A percentile compares a stretch with the other conserved stretches of the same genome.
phyloP scores from a whole-genome alignment of 2,329 filamentous ascomycete species.

The Fusarium cyanostomum region DNA sequence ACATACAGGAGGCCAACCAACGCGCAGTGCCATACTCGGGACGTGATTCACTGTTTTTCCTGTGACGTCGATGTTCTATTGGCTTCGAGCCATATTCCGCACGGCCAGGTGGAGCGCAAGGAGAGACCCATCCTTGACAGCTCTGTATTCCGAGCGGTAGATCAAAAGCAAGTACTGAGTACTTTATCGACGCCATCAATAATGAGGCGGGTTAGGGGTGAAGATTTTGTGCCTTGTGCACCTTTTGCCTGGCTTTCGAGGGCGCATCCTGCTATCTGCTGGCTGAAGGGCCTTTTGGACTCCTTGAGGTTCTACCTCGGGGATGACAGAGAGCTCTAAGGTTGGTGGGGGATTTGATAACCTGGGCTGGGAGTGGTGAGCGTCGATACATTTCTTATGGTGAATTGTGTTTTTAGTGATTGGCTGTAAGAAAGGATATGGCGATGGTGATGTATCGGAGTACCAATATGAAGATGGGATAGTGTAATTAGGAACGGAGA shows the following conservation, averaged over 20 bases:
- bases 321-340: conserved; percentile 14
- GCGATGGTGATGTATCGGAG: not conserved
- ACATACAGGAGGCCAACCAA: conserved; percentile 20
- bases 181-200: conserved; percentile 39
- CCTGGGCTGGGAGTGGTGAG: conserved; percentile 50
- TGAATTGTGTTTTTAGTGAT: not conserved
- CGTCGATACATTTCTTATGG: conserved; percentile 53
- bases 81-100: conserved; percentile 57
- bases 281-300: conserved; percentile 9
- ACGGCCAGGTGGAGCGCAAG: conserved; percentile 81
- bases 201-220: conserved; percentile 42
- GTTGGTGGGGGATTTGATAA: conserved; percentile 40
- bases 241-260: conserved; percentile 53
- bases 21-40: not conserved
- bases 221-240: conserved; percentile 44
- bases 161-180: conserved; percentile 52
- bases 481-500: too few relatives aligned
- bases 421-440: not conserved
- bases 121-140: conserved; percentile 77
- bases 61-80: conserved; percentile 2
- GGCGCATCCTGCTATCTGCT: conserved; percentile 51
- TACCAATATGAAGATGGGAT: too few relatives aligned
- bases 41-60: conserved; percentile 7
- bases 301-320: conserved; percentile 7
- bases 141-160: conserved; percentile 81